Evolutionary conservation across 306 rosid species (phyloP).

Genomic region (Lathyrus oleraceus): DNA sequence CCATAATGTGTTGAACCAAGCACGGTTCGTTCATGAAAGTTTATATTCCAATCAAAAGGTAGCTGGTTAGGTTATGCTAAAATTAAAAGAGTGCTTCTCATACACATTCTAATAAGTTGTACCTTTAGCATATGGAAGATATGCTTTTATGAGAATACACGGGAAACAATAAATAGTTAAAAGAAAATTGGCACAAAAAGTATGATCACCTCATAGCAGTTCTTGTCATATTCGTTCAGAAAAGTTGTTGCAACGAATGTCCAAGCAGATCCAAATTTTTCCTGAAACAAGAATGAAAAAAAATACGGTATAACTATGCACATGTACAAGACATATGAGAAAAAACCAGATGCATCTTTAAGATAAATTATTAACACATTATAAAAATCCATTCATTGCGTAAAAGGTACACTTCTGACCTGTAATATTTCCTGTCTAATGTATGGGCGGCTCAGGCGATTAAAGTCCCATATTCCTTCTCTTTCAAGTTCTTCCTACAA

Average conservation of each 20-base stretch:
- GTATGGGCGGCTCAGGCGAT: conserved; percentile 84
- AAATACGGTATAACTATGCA: background rate
- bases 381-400: conserved; percentile 17
- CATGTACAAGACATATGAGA: conserved; percentile 4
- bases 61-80: background rate
- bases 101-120: conserved; percentile 58
- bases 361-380: conserved; percentile 28
- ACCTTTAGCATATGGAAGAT: background rate
- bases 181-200: background rate
- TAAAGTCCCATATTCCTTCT: conserved; percentile 96
- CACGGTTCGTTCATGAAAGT: background rate
- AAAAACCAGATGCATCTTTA: conserved; percentile 22
- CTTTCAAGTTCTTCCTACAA: conserved; percentile 91
- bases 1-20: no score
- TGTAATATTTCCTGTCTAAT: conserved; percentile 67
- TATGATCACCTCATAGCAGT: conserved; percentile 65
- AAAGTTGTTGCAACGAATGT: conserved; percentile 73
- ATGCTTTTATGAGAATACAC: background rate
- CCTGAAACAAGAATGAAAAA: conserved; percentile 55
- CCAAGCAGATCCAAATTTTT: conserved; percentile 81
- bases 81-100: conserved; percentile 23
- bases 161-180: conserved; percentile 16
- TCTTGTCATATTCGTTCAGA: conserved; percentile 65
- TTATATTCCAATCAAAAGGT: background rate
- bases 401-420: conserved; percentile 49